Base-by-base conservation (phyloP, 2,329 filamentous ascomycete species). In the Tolypocladium inflatum region DNA sequence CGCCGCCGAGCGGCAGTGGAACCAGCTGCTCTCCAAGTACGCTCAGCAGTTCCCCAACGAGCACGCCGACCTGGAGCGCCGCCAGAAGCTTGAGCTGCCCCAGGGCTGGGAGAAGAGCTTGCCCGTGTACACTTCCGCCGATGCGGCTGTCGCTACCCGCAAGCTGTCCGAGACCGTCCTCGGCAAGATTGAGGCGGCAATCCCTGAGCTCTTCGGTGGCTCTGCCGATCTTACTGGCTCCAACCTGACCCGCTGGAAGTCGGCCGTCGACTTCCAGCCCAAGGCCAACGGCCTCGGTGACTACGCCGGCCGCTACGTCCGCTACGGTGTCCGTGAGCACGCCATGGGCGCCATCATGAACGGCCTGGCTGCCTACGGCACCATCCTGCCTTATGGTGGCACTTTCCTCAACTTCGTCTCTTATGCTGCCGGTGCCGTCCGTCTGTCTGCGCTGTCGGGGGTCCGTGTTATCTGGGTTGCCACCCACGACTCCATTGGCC, bases 361-460 rank as follows among this genome's bases (percentile, higher is more conserved):
- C 82, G 94, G 94, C 79, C 82, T 99, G 60, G 86, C 91, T 64
- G 94, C 92, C 63, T 99, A 97, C 77, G 94, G 94, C 68, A 96
- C 91, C 70, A 81, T 97, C 71, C 88, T 99, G 72, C 94, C 94
- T 67, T 96, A 92, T 67, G 86, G 86, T 65, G 94, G 94, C 78
- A 97, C 94, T 70, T 99, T 99, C 87, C 83, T 99, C 67, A 99
- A 97, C 88, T 99, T 99, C 76, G 91, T 97, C 67, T 97, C 93
- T 33, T 99, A 99, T 75, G 93, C 90, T 66, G 91, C 94, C 65
- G 94, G 94, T 77, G 88, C 94, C 69, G 88, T 97, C 73, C 93
- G 94, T 78, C 86, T 99, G 61, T 96, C 92, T 42, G 87, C 94
- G 45, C 85, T 99, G 67, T 96, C 92, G 53, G 92, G 90, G 76